Evolutionary conservation across 345 rosid species (phyloP), one percentile per base, ranked within the genome.

Genomic region (Xanthoceras sorbifolium): DNA sequence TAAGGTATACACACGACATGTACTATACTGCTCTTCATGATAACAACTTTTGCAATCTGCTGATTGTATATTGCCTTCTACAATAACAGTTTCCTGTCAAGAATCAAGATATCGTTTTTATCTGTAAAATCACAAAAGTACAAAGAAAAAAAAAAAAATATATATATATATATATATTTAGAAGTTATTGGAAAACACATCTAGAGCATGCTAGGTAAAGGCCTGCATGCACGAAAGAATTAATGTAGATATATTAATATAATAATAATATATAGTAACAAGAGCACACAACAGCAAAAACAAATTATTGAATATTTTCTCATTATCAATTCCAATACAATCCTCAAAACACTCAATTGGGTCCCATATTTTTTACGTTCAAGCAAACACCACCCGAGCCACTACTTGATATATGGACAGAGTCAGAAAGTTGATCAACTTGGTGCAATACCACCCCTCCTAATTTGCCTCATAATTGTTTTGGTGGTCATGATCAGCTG

Each of bases 311-410:
- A 40, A 25, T 66, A 42, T n/a, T 11, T 20, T 38, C 29, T 18
- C 69, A 11, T 36, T 38, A n/a, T 2, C 15, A 9, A 31, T 36
- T 66, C 29, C 5, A 38, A 26, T 67, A 44, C 44, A 67, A 40
- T 29, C 17, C 17, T 36, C 4, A 38, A 66, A 66, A 1, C 1
- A 10, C 31, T 22, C n/a, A 7, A 3, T 17, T 28, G 60, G 60
- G 38, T 48, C 69, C 69, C 28, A 22, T 71, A 22, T 7, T 36
- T 15, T 71, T 48, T 42, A 73, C 26, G 26, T 60, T 61, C 36
- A 42, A 73, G 29, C 59, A 73, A 60, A 20, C n/a, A 67, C 66
- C 17, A 59, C 66, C 12, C 15, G n/a, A n/a, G n/a, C n/a, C n/a
- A n/a, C 15, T 18, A 54, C 60, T 17, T 54, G 60, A 54, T n/a